Conservation (phyloP, 306 rosid species). For the Quercus alba region DNA sequence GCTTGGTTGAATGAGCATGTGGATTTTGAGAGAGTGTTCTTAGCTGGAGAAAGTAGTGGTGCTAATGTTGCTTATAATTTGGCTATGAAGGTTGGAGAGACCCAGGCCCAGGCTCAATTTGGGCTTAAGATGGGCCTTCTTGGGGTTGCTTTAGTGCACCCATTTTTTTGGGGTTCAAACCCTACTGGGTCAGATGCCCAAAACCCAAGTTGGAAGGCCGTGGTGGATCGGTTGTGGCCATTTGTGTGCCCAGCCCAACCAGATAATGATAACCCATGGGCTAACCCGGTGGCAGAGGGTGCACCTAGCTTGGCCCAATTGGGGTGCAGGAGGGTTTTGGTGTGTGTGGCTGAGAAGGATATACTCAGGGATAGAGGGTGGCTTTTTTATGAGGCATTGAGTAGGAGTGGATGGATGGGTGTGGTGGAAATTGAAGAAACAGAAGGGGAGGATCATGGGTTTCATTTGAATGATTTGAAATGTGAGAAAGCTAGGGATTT, state of each 20-base stretch:
- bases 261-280: slow-evolving; percentile 21
- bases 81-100: slow-evolving; percentile 22
- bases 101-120: background rate
- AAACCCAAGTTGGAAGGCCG: slow-evolving; percentile 4
- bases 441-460: slow-evolving; percentile 23
- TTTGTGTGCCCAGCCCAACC: slow-evolving; percentile 24
- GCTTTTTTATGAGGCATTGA: slow-evolving; percentile 26
- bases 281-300: slow-evolving; percentile 32
- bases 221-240: slow-evolving; percentile 25
- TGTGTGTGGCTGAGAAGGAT: slow-evolving; percentile 46
- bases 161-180: slow-evolving; percentile 30
- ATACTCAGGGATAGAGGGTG: slow-evolving; percentile 29
- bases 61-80: slow-evolving; percentile 32
- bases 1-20: slow-evolving; percentile 36
- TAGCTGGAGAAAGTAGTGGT: slow-evolving; percentile 27
- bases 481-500: slow-evolving; percentile 19
- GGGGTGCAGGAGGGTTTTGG: slow-evolving; percentile 37
- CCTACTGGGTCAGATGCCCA: slow-evolving; percentile 22
- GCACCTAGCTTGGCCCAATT: slow-evolving; percentile 32
- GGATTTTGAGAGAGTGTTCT: slow-evolving; percentile 27
- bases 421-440: slow-evolving; percentile 36
- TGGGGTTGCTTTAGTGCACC: slow-evolving; percentile 34
- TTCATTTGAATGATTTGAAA: slow-evolving; percentile 21
- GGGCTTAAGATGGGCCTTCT: slow-evolving; percentile 20
- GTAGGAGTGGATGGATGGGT: slow-evolving; percentile 32